phyloP scores from a whole-genome alignment of 2,329 filamentous ascomycete species.

The Ophiosphaerella herpotricha region DNA sequence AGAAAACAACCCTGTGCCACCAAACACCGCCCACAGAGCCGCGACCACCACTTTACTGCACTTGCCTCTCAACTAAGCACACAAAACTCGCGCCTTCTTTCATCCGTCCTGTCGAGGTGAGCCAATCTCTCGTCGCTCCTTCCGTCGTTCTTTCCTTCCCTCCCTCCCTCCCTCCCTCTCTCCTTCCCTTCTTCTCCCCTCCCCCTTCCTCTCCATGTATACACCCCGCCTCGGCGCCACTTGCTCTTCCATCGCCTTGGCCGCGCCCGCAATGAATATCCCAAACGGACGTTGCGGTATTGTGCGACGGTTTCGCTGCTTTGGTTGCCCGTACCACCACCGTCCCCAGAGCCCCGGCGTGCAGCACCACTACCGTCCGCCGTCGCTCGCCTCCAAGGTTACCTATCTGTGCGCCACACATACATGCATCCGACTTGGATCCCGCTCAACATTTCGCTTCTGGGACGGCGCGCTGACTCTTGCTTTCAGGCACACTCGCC shows the following conservation, averaged over 20 bases:
- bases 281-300: conserved; percentile 27
- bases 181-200: too few relatives aligned
- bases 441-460: conserved; percentile 29
- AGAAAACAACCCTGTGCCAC: conserved; percentile 35
- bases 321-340: conserved; percentile 40
- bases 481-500: conserved; percentile 20
- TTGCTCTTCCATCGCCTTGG: conserved; percentile 16
- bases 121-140: conserved; percentile 32
- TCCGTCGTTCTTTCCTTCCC: conserved; percentile 10
- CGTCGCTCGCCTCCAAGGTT: conserved; percentile 37
- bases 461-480: conserved; percentile 37
- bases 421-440: conserved; percentile 38
- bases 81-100: conserved; percentile 5
- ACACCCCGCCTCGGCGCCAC: conserved; percentile 1
- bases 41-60: conserved; percentile 26
- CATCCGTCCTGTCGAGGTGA: conserved; percentile 29
- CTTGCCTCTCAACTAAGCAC: conserved; percentile 9
- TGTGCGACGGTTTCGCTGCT: conserved; percentile 42
- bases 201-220: too few relatives aligned
- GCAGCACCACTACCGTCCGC: conserved; percentile 41
- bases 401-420: conserved; percentile 40
- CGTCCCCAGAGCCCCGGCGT: conserved; percentile 34
- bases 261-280: conserved; percentile 24
- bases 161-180: background rate
- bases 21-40: conserved; percentile 15